Conservation (phyloP, 2,329 filamentous ascomycete genomes). For the Cladosporium colombiae region DNA sequence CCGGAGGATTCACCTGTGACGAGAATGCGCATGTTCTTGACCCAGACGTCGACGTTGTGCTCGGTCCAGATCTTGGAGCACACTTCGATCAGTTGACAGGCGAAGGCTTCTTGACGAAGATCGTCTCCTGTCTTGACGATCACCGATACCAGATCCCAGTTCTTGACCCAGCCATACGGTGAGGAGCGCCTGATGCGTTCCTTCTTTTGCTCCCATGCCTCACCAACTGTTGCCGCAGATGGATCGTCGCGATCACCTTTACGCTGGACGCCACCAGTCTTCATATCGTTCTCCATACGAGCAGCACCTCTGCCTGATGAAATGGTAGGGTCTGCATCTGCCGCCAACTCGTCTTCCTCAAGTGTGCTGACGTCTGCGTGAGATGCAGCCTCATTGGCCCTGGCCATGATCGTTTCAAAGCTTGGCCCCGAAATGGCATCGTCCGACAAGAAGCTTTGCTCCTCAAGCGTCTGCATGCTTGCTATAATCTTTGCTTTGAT, state of each 20-base stretch:
- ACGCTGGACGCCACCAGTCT: constrained; percentile 78
- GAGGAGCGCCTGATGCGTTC: constrained; percentile 81
- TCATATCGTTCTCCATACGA: constrained; percentile 86
- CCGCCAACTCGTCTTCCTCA: constrained; percentile 50
- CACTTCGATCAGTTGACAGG: constrained; percentile 78
- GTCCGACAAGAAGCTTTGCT: constrained; percentile 78
- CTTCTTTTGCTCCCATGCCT: constrained; percentile 82
- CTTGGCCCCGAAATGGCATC: constrained; percentile 68
- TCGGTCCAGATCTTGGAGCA: constrained; percentile 82
- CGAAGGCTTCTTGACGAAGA: constrained; percentile 81
- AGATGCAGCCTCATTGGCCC: constrained; percentile 59
- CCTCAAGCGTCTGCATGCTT: constrained; percentile 84
- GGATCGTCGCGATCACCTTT: constrained; percentile 83
- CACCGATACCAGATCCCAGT: constrained; percentile 83
- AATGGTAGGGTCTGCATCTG: constrained; percentile 44
- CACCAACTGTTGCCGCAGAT: constrained; percentile 81
- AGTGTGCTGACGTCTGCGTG: constrained; percentile 54
- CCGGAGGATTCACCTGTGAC: constrained; percentile 84
- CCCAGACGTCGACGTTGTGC: constrained; percentile 76
- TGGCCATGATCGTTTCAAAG: constrained; percentile 80
- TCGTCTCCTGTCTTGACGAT: constrained; percentile 87
- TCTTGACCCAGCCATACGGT: constrained; percentile 86
- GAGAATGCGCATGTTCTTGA: constrained; percentile 82
- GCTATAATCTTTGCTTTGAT: constrained; percentile 86
- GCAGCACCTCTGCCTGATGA: constrained; percentile 74